phyloP scores from a whole-genome alignment of 1,284 basidiomycete species.

The Leccinum pachyderme region DNA sequence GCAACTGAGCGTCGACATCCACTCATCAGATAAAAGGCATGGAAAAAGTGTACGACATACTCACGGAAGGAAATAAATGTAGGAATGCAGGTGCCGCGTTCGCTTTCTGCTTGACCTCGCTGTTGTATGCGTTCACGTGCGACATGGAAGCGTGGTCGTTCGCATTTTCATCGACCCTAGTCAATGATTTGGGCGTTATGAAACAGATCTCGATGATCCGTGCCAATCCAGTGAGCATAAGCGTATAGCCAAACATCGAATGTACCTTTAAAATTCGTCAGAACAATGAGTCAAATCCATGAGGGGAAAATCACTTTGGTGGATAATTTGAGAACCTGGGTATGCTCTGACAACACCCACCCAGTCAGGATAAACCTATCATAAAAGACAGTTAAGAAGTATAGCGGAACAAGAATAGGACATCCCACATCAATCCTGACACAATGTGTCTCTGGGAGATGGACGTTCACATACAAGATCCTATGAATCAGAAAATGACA shows the following conservation, averaged over 20 bases:
- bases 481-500: constrained; percentile 6
- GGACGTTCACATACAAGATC: neutral
- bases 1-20: constrained; percentile 45
- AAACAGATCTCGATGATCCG: constrained; percentile 90
- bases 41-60: constrained; percentile 31
- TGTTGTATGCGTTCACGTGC: constrained; percentile 12
- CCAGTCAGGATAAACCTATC: constrained; percentile 83
- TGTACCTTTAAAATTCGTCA: constrained; percentile 60
- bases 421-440: constrained; percentile 75
- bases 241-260: constrained; percentile 77
- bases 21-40: neutral
- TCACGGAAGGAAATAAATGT: constrained; percentile 82
- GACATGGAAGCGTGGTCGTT: constrained; percentile 65
- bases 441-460: constrained; percentile 69
- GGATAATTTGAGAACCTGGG: constrained; percentile 81
- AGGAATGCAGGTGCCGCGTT: constrained; percentile 66
- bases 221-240: constrained; percentile 84
- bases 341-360: constrained; percentile 93
- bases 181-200: constrained; percentile 42
- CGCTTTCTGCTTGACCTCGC: constrained; percentile 23
- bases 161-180: constrained; percentile 40
- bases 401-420: neutral
- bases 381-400: neutral
- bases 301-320: constrained; percentile 54
- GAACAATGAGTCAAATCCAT: neutral